Evolutionary conservation across 2,329 filamentous ascomycete genomes (phyloP), one percentile per base, ranked within the genome.

Genomic region (Penicillium sp.): DNA sequence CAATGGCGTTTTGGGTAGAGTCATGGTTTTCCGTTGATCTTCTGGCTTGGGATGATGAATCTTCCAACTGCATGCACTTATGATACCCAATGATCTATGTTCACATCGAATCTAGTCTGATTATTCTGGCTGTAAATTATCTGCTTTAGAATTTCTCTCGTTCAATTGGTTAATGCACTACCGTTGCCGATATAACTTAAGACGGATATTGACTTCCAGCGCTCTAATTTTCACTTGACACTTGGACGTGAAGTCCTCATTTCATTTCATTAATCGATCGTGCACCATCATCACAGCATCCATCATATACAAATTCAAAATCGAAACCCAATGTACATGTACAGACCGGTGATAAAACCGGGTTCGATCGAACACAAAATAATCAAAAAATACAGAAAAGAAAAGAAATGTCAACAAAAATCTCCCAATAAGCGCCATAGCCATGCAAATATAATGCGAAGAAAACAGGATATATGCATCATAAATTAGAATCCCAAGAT

Each of bases 231-330:
- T 7, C 8, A 18, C 8, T 26, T 13, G 20, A 48, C 35, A 34
- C 11, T 53, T 10, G n/a, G 9, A 29, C 20, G 13, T 24, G 13
- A 50, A 8, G 18, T 31, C n/a, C n/a, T n/a, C n/a, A n/a, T n/a
- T n/a, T 29, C 24, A 22, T 46, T 56, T 58, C 59, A 56, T 54
- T 20, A 40, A 34, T 56, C 31, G 44, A 45, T 62, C 60, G 51
- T 58, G 42, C 40, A 55, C 57, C 59, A 53, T 64, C 53, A 63
- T 64, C 60, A 61, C 59, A 32, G 53, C 51, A 52, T 57, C 47
- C 55, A 49, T 56, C 52, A 54, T 55, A 38, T 54, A 58, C 49
- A 60, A 5, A 54, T 40, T 29, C 34, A 44, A 22, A 24, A 35
- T 46, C 44, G 34, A 11, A 46, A 46, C 10, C 44, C 20, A 16